Evolutionary conservation across 2,329 filamentous ascomycete species (phyloP).

Genomic region (Myriosclerotinia duriaeana): DNA sequence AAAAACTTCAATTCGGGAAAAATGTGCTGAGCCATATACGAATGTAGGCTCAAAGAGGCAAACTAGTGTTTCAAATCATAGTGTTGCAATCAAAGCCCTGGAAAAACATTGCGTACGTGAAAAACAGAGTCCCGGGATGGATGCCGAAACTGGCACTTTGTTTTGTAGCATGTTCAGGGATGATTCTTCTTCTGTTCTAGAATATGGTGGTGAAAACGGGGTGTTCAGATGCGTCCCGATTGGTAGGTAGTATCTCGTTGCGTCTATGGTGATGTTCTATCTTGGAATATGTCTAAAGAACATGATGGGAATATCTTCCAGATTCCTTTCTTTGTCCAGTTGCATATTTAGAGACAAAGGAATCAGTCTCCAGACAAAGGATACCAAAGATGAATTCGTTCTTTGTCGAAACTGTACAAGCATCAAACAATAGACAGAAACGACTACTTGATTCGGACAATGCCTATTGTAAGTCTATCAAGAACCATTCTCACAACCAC

Average conservation of each 20-base stretch:
- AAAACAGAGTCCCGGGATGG: background rate
- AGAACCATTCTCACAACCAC: background rate
- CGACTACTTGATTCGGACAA: slow-evolving; percentile 15
- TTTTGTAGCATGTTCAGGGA: background rate
- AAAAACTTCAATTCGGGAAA: background rate
- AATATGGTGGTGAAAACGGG: background rate
- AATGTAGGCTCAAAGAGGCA: background rate
- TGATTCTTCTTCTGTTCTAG: background rate
- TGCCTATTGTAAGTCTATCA: background rate
- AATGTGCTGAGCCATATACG: background rate
- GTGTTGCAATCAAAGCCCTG: background rate
- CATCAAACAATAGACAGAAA: background rate
- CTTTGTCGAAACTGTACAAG: background rate
- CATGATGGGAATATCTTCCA: background rate
- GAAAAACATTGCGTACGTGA: background rate
- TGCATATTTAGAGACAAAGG: background rate
- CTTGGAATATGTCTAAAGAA: background rate
- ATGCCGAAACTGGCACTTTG: background rate
- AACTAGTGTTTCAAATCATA: background rate
- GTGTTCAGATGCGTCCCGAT: background rate
- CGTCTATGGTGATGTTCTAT: background rate
- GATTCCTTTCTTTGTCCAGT: background rate
- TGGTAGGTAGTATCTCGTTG: background rate
- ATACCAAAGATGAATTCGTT: background rate
- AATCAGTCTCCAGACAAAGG: background rate